Base-by-base conservation (phyloP, 306 rosid species). In the Pueraria montana region DNA sequence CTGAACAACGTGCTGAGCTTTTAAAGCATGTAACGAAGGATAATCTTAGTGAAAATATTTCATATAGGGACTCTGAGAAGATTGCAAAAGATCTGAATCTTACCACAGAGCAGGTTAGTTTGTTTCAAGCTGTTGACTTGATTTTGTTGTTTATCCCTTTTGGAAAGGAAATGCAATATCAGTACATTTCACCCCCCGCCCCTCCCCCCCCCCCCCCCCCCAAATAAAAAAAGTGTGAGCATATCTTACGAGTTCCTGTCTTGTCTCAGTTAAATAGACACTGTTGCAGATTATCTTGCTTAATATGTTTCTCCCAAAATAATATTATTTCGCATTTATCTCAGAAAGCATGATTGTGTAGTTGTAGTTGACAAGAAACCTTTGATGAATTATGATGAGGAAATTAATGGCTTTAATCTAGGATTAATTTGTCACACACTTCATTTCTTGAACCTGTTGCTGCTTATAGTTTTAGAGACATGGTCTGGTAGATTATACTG, bases 71-170 rank as follows among this genome's bases (percentile, higher is more conserved):
- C 27, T 92, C 93, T 79, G 92, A 90, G 86, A 89, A 92, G 84
- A 93, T 92, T 46, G 98, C 99, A 23, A 93, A 89, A 82, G 99
- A 93, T 82, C 92, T 93, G 61, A 87, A 87, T 89, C 92, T 95
- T 79, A 89, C 92, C 58, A 68, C 89, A 78, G 97, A 92, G 87
- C 97, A 91, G 95, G 98, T 94, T 83, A 59, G 85, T 79, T 81
- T 85, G 34, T 86, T 64, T 77, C 30, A 53, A 58, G 72, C 64
- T 86, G 65, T 83, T 74, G 38, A 11, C 18, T 30, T 77, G 81
- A 65, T 67, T 84, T 66, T 58, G 53, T 26, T 80, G 61, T 68
- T 86, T 70, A 49, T 73, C 72, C 34, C 68, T 66, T 73, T 84
- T 68, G 71, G 34, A 45, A 72, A 72, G 66, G 34, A 38, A 72